Conservation (phyloP, 1,284 basidiomycete genomes). For the Ceratobasidium sp. region DNA sequence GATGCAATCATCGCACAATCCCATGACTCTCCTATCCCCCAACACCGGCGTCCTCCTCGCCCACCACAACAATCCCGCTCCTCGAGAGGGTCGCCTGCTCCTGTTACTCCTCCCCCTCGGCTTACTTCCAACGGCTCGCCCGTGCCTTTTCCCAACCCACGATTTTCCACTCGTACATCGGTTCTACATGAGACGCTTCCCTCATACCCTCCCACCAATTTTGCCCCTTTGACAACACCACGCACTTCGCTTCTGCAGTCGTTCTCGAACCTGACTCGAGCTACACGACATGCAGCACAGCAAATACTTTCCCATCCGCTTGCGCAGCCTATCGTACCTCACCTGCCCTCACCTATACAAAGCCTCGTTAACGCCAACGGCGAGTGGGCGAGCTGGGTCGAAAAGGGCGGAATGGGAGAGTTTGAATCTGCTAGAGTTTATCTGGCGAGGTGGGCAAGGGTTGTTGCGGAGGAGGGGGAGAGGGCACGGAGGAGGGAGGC, state of each 20-base stretch:
- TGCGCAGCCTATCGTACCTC: constrained; percentile 92
- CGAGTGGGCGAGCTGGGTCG: constrained; percentile 84
- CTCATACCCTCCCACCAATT: constrained; percentile 63
- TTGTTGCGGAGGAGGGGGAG: constrained; percentile 96
- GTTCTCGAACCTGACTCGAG: constrained; percentile 88
- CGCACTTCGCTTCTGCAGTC: constrained; percentile 83
- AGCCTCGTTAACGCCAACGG: constrained; percentile 87
- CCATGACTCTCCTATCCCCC: constrained; percentile 81
- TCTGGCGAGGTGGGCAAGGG: constrained; percentile 93
- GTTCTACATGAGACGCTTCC: constrained; percentile 68
- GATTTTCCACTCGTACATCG: constrained; percentile 64
- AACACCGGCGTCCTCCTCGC: constrained; percentile 72
- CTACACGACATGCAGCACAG: constrained; percentile 88
- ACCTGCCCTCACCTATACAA: constrained; percentile 89
- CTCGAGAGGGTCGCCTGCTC: constrained; percentile 57
- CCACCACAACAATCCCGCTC: constrained; percentile 54
- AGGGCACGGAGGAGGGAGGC: constrained; percentile 81
- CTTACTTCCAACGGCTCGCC: constrained; percentile 41
- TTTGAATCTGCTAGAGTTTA: constrained; percentile 97
- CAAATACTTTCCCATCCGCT: constrained; percentile 93
- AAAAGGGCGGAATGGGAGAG: constrained; percentile 87
- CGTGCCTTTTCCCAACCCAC: constrained; percentile 56
- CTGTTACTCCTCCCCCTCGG: constrained; percentile 48
- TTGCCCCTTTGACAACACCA: constrained; percentile 63
- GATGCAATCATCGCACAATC: constrained; percentile 83